Evolutionary conservation across 768 basidiomycete genomes (phyloP).

Genomic region (Termitomyces sp.): DNA sequence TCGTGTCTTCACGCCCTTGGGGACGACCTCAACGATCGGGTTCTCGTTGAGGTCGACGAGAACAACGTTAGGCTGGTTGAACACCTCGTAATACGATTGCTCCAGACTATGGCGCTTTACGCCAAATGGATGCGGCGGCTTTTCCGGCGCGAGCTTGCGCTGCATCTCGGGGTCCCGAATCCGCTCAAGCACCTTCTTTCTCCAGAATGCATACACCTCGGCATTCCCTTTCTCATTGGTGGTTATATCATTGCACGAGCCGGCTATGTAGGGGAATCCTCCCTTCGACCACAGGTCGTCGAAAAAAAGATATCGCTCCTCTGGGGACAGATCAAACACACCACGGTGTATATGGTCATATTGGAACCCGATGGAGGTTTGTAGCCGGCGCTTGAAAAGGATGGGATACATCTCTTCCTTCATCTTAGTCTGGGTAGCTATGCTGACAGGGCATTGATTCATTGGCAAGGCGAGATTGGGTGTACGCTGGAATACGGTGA

Average conservation of each 20-base stretch:
- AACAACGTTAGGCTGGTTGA: constrained; percentile 24
- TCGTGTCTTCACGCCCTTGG: constrained; percentile 20
- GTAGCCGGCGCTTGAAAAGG: constrained; percentile 16
- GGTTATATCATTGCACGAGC: constrained; percentile 18
- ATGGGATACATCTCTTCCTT: constrained; percentile 12
- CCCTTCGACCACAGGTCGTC: constrained; percentile 13
- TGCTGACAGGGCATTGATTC: constrained; percentile 19
- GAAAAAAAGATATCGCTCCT: constrained; percentile 21
- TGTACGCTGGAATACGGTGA: constrained; percentile 30
- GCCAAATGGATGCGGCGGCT: constrained; percentile 24
- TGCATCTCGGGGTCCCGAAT: constrained; percentile 17
- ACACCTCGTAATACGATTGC: constrained; percentile 24
- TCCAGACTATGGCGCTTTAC: constrained; percentile 24
- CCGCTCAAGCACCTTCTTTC: neutral
- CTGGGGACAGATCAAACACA: constrained; percentile 16
- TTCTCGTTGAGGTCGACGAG: constrained; percentile 14
- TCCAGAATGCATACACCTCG: constrained; percentile 17
- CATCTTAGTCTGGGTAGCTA: constrained; percentile 16
- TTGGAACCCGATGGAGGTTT: constrained; percentile 20
- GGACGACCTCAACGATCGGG: constrained; percentile 17
- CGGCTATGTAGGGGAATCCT: constrained; percentile 19
- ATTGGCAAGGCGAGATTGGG: constrained; percentile 24
- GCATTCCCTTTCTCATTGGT: constrained; percentile 18
- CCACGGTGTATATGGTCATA: constrained; percentile 12
- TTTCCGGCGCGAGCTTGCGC: constrained; percentile 13